Evolutionary conservation across 2,329 filamentous ascomycete species (phyloP), one percentile per base, ranked within the genome.

Genomic region (Cladosporium sp.): DNA sequence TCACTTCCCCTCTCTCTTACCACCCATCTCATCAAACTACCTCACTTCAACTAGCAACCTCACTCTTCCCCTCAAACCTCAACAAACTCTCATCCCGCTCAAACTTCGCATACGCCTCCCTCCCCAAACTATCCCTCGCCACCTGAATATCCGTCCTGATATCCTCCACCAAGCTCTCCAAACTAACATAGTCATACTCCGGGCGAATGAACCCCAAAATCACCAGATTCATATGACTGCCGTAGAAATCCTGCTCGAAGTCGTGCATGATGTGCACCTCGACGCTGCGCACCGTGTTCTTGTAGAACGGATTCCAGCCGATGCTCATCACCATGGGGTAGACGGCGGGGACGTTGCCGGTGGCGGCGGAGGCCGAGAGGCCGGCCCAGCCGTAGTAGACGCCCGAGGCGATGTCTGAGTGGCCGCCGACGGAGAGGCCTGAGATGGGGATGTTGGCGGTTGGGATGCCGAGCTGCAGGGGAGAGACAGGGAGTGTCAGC

Each of bases 231-330:
- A 98, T 90, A 70, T 88, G 86, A 5, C 85, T 86, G 68, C 86
- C 91, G 80, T 98, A 98, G 77, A 99, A 99, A 76, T 98, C 93
- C 46, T 83, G 81, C 1, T 80, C 77, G 76, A 97, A 96, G 51
- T 83, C 78, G 74, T 92, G 89, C 78, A 99, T 85, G 63, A 99
- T 86, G 64, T 78, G 76, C 60, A 78, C 76, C 66, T 78, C 84
- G 75, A 95, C 93, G 68, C 87, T 92, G 68, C 92, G 89, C 56
- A 91, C 88, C 5, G 85, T 89, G 83, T 99, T 98, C 77, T 93
- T 93, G 85, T 97, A 99, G 80, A 93, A 98, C 0, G 95, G 95
- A 79, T 98, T 99, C 85, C 93, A 98, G 53, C 95, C 95, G 70
- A 97, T 94, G 67, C 88, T 92, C 89, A 97, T 91, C 70, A 96